Percentiles rank a stretch among this genome's conserved stretches.
Evolutionary conservation across 164 flowering plant species (phyloP).

Genomic region (Litsea cubeba): DNA sequence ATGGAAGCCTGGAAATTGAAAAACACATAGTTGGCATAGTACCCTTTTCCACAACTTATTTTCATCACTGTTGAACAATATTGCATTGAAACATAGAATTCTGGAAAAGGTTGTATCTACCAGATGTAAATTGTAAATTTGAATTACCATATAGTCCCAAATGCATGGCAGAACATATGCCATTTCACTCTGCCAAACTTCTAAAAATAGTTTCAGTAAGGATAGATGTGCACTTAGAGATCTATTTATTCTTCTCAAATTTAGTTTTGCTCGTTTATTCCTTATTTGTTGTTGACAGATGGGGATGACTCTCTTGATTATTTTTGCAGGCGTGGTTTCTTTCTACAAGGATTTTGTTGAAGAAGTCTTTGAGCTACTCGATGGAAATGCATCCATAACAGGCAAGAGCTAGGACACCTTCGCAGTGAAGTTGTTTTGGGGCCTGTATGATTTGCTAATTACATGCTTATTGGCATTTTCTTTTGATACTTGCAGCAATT

Average conservation of each 20-base stretch:
- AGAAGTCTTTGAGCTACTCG: slow-evolving; percentile 52
- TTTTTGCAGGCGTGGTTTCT: slow-evolving; percentile 43
- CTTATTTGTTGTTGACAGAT: too few relatives aligned
- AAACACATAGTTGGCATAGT: too few relatives aligned
- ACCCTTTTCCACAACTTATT: not conserved
- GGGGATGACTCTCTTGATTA: not conserved
- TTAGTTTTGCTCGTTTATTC: not conserved
- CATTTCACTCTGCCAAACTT: not conserved
- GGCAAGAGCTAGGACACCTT: slow-evolving; percentile 34
- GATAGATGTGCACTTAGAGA: not conserved
- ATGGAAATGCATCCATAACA: slow-evolving; percentile 61
- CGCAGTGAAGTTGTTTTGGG: not conserved
- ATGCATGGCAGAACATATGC: not conserved
- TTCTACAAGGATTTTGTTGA: slow-evolving; percentile 70
- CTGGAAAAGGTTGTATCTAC: too few relatives aligned
- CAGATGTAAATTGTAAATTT: not conserved
- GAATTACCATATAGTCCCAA: not conserved
- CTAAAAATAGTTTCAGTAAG: not conserved
- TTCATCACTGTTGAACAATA: not conserved
- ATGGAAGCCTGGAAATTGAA: too few relatives aligned
- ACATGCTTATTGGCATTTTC: not conserved
- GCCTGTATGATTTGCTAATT: slow-evolving; percentile 7
- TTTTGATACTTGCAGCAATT: slow-evolving; percentile 42
- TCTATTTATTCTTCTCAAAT: not conserved
- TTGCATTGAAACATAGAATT: not conserved